Evolutionary conservation across 2,329 filamentous ascomycete genomes (phyloP).

Genomic region (Pseudogymnoascus sp.): DNA sequence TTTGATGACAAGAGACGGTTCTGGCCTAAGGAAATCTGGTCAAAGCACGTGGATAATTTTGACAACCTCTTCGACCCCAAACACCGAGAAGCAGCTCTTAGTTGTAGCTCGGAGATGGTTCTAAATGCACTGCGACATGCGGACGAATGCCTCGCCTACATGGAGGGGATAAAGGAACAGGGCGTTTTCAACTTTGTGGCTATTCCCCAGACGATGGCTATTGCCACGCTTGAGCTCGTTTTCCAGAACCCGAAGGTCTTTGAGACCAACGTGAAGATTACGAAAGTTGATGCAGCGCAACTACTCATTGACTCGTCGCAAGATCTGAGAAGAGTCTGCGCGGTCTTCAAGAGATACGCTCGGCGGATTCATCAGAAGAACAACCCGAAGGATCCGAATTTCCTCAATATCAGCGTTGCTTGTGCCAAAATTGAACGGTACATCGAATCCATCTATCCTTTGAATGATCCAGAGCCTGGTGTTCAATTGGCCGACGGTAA

Average conservation of each 20-base stretch:
- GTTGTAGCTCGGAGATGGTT: slow-evolving; percentile 90
- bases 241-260: slow-evolving; percentile 89
- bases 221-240: slow-evolving; percentile 83
- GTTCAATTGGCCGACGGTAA: slow-evolving; percentile 32
- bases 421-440: slow-evolving; percentile 94
- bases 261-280: slow-evolving; percentile 87
- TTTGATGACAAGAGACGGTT: slow-evolving; percentile 79
- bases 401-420: slow-evolving; percentile 79
- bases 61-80: slow-evolving; percentile 82
- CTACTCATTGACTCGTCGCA: slow-evolving; percentile 91
- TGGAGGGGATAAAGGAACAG: slow-evolving; percentile 89
- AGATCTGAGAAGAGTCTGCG: slow-evolving; percentile 72
- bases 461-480: slow-evolving; percentile 61
- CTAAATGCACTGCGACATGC: slow-evolving; percentile 77
- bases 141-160: slow-evolving; percentile 95
- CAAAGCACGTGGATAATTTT: slow-evolving; percentile 83
- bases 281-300: slow-evolving; percentile 84
- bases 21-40: slow-evolving; percentile 96
- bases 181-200: slow-evolving; percentile 98
- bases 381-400: slow-evolving; percentile 86
- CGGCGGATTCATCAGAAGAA: slow-evolving; percentile 88
- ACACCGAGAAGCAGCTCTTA: slow-evolving; percentile 66
- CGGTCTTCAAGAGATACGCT: slow-evolving; percentile 70
- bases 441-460: slow-evolving; percentile 87
- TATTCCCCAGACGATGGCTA: slow-evolving; percentile 95